Conservation (phyloP, 1,284 basidiomycete genomes). For the Phellopilus nigrolimitatus region DNA sequence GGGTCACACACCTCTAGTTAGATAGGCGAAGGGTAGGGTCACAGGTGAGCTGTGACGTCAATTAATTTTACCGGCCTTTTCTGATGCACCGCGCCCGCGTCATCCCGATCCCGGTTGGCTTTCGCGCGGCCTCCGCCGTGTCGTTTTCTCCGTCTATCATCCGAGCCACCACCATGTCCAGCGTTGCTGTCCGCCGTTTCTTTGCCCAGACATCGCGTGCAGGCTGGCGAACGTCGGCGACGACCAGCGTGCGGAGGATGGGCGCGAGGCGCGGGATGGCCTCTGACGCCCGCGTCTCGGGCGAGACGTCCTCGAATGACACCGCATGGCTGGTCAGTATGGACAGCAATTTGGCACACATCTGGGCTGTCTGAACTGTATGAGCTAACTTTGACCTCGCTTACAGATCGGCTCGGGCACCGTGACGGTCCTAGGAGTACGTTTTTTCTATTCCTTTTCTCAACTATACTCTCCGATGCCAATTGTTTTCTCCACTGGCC, state of each 20-base stretch:
- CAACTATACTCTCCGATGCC: neutral
- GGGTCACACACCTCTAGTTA: no score
- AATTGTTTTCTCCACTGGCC: neutral
- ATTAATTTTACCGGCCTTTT: neutral
- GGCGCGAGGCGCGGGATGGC: slow-evolving; percentile 17
- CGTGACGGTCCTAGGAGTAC: slow-evolving; percentile 21
- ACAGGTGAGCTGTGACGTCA: neutral
- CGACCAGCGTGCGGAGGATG: neutral
- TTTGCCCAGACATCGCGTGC: slow-evolving; percentile 4
- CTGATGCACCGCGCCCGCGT: no score
- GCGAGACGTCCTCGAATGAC: slow-evolving; percentile 13
- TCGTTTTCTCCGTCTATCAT: neutral
- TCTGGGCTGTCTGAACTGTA: neutral
- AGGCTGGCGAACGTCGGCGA: slow-evolving; percentile 1
- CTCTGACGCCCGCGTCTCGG: slow-evolving; percentile 8
- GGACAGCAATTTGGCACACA: neutral
- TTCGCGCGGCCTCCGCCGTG: neutral
- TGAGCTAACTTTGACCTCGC: neutral
- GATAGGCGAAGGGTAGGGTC: no score
- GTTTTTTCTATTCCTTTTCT: neutral
- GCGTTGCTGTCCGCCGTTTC: slow-evolving; percentile 9
- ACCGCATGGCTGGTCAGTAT: slow-evolving; percentile 16
- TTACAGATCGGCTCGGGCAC: slow-evolving; percentile 20
- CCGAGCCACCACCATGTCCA: slow-evolving; percentile 13
- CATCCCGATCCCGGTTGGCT: neutral